phyloP scores from a whole-genome alignment of 2,329 filamentous ascomycete genomes.

The Lecanosticta acicola region DNA sequence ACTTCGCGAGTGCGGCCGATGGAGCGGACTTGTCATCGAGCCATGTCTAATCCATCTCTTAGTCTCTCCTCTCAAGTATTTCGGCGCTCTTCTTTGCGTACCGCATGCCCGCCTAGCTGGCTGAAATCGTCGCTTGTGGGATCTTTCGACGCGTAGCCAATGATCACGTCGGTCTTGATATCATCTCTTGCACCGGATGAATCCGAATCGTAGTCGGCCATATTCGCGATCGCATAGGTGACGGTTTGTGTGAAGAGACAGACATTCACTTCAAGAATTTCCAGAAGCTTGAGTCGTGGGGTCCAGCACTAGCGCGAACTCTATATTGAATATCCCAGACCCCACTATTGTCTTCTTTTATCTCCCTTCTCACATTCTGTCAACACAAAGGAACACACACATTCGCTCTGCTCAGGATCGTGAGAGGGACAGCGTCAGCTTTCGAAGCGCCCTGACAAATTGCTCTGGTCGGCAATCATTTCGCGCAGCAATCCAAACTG shows the following conservation, averaged over 20 bases:
- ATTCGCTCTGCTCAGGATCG: too few relatives aligned
- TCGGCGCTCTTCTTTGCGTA: constrained; percentile 46
- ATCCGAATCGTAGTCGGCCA: constrained; percentile 74
- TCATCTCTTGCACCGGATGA: constrained; percentile 64
- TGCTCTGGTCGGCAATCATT: too few relatives aligned
- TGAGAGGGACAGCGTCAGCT: too few relatives aligned
- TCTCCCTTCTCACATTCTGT: too few relatives aligned
- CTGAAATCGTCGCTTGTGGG: constrained; percentile 76
- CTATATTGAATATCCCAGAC: background rate
- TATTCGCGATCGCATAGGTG: constrained; percentile 5
- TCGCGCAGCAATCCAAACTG: too few relatives aligned
- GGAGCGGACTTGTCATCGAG: constrained; percentile 65
- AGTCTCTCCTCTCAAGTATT: constrained; percentile 8
- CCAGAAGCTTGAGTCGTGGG: background rate
- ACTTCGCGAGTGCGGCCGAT: constrained; percentile 71
- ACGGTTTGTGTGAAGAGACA: background rate
- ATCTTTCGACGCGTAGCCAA: constrained; percentile 83
- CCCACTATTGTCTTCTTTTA: background rate
- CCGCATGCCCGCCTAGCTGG: constrained; percentile 79
- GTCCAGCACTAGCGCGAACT: background rate
- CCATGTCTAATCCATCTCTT: constrained; percentile 62
- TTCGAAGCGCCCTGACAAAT: too few relatives aligned
- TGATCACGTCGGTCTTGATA: constrained; percentile 77
- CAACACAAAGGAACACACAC: too few relatives aligned
- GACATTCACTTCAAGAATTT: background rate